phyloP scores from a whole-genome alignment of 257 asterid species.

The Nicotiana obtusifolia region DNA sequence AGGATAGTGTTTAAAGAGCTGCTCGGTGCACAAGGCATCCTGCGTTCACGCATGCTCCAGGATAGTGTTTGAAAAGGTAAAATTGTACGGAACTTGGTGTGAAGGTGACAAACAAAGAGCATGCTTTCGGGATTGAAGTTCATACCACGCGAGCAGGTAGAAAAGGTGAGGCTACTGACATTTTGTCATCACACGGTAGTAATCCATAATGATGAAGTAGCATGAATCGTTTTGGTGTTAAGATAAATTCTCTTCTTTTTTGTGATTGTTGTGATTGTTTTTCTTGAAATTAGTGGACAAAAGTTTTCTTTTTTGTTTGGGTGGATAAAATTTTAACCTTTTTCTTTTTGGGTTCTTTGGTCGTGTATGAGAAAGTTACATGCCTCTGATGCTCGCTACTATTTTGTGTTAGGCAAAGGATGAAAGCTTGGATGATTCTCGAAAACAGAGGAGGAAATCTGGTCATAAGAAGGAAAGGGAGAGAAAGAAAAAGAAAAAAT shows the following conservation, averaged over 20 bases:
- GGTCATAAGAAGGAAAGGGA: slow-evolving; percentile 35
- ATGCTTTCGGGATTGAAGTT: slow-evolving; percentile 46
- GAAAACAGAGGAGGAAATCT: slow-evolving; percentile 41
- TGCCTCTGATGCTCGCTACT: slow-evolving; percentile 8
- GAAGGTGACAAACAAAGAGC: neutral
- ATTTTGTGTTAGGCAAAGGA: slow-evolving; percentile 35
- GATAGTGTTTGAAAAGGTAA: neutral
- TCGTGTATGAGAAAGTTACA: neutral
- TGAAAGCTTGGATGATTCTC: slow-evolving; percentile 27
- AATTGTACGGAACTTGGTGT: neutral
- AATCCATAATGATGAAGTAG: neutral
- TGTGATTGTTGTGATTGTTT: neutral
- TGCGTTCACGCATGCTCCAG: neutral
- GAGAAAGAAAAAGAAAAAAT: slow-evolving; percentile 36
- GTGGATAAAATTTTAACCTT: neutral
- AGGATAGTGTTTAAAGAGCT: neutral
- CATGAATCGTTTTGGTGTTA: neutral
- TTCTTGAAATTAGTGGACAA: neutral
- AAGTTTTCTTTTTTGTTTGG: neutral
- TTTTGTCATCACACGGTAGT: neutral
- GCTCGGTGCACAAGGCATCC: too few species aligned
- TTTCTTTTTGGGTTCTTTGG: neutral
- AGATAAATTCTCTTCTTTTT: neutral
- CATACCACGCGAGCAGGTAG: slow-evolving; percentile 34
- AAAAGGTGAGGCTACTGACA: slow-evolving; percentile 16